phyloP scores from a whole-genome alignment of 1,284 basidiomycete species.

The Neolentinus lepideus region DNA sequence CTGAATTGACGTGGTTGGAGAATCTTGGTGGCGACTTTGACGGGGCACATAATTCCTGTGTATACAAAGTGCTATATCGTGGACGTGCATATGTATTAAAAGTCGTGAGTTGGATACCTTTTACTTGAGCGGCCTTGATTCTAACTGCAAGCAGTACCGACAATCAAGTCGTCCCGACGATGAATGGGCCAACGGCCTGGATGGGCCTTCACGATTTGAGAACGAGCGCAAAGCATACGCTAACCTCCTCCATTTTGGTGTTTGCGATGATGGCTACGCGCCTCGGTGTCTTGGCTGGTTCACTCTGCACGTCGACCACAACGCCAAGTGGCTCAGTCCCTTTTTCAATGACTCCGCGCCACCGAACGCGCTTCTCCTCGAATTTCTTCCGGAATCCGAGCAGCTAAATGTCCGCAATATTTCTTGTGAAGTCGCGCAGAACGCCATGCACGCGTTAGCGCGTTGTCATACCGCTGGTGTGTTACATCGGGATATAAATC shows the following conservation, averaged over 20 bases:
- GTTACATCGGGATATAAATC: not conserved
- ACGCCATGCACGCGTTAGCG: not conserved
- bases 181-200: not conserved
- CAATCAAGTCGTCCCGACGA: not conserved
- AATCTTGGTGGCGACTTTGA: conserved; percentile 2
- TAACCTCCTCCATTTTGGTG: not conserved
- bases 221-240: not conserved
- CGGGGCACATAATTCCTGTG: not conserved
- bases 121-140: not conserved
- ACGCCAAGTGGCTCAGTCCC: not conserved
- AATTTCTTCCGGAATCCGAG: not conserved
- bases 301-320: not conserved
- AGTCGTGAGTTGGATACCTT: not conserved
- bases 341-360: not conserved
- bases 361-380: conserved; percentile 1
- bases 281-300: not conserved
- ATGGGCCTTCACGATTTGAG: not conserved
- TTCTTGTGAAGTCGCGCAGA: not conserved
- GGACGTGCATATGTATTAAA: not conserved
- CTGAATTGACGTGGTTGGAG: conserved; percentile 1
- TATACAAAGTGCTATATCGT: not conserved
- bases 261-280: not conserved
- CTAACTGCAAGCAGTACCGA: not conserved
- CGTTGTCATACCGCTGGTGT: not conserved
- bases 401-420: not conserved